A percentile compares a stretch with the other conserved stretches of the same genome.
These are phyloP conservation scores for Suhomyces bokatorum DNA, from an alignment of 1,139 yeast genomes.

Conservation along the genomic window DNA sequence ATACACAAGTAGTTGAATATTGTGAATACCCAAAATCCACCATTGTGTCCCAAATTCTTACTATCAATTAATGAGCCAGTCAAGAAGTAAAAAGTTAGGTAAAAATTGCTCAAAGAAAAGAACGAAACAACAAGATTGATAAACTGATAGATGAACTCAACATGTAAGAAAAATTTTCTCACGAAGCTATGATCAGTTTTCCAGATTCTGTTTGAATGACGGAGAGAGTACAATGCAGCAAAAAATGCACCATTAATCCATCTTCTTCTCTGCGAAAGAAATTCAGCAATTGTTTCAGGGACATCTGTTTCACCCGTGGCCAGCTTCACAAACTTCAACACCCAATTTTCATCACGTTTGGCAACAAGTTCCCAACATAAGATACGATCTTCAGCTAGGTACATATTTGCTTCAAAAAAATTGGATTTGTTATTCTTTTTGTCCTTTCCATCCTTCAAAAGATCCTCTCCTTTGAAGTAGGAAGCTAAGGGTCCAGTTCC, in stretches of 20 bases:
- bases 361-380: conserved; percentile 97
- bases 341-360: conserved; percentile 84
- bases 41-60: conserved; percentile 57
- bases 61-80: conserved; percentile 76
- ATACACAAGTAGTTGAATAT: conserved; percentile 81
- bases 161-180: conserved; percentile 75
- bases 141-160: conserved; percentile 84
- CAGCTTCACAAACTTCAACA: conserved; percentile 84
- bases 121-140: conserved; percentile 76
- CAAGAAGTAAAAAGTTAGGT: conserved; percentile 85
- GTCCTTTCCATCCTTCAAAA: conserved; percentile 35
- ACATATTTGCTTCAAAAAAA: conserved; percentile 95
- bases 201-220: conserved; percentile 82
- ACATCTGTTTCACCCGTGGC: conserved; percentile 98
- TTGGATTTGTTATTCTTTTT: conserved; percentile 51
- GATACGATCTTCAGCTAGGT: conserved; percentile 95
- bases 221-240: conserved; percentile 87
- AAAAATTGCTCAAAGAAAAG: conserved; percentile 88
- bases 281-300: conserved; percentile 88
- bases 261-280: conserved; percentile 91
- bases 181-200: conserved; percentile 75
- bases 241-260: conserved; percentile 98
- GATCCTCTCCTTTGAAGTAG: conserved; percentile 85
- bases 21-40: conserved; percentile 79
- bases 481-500: conserved; percentile 92